These are phyloP conservation scores for Xylaria sp. DNA, from an alignment of 2,329 filamentous ascomycete genomes.

Conservation along the genomic window DNA sequence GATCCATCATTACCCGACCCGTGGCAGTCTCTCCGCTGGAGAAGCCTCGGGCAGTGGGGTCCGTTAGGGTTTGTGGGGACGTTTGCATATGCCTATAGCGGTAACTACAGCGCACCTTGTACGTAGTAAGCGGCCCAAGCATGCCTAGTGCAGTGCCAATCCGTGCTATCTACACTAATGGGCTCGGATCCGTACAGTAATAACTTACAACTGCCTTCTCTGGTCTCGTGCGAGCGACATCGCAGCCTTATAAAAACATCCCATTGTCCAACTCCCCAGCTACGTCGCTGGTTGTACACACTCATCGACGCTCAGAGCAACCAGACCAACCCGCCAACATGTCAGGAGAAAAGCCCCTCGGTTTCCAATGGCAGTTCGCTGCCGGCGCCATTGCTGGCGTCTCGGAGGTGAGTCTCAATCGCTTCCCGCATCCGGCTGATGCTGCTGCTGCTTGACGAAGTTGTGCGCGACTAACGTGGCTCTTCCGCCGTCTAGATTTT, in stretches of 20 bases:
- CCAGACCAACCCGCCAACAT: slow-evolving; percentile 9
- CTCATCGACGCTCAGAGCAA: not conserved
- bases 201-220: not conserved
- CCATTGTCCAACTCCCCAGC: slow-evolving; percentile 19
- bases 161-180: not conserved
- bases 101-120: not conserved
- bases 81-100: not conserved
- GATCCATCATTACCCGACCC: not conserved
- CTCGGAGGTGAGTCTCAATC: slow-evolving; percentile 68
- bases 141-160: not conserved
- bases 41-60: not conserved
- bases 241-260: slow-evolving; percentile 17
- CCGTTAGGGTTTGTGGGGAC: not conserved
- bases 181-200: not conserved
- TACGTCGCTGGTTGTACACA: slow-evolving; percentile 16
- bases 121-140: not conserved
- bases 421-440: not conserved
- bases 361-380: slow-evolving; percentile 25
- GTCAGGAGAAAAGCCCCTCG: slow-evolving; percentile 23
- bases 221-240: slow-evolving; percentile 10
- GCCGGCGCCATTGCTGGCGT: slow-evolving; percentile 90
- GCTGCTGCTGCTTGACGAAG: not conserved
- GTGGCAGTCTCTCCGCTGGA: not conserved
- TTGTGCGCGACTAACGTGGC: slow-evolving; percentile 17
- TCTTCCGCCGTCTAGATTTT: slow-evolving; percentile 64